Base-by-base conservation (phyloP, 2,329 filamentous ascomycete species). In the Seiridium cupressi region DNA sequence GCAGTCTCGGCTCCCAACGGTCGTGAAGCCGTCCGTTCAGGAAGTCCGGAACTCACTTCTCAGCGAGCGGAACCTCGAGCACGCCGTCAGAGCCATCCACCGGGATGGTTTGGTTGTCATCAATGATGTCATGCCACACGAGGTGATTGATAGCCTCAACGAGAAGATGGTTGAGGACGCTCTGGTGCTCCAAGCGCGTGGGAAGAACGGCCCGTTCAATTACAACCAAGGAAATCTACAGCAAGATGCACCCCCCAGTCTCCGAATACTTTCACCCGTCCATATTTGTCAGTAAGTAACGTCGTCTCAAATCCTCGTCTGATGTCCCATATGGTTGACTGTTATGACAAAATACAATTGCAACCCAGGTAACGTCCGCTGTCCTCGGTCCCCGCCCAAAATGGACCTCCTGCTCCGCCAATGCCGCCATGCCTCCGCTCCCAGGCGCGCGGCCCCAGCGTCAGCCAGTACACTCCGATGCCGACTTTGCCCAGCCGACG, bases 211-310 rank as follows among this genome's bases (percentile, higher is more conserved):
- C 0, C 84, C 83, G 0, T 89, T 81, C 74, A 88, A 88, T 64
- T 88, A 88, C 67, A 87, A 88, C 66, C 79, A 79, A 53, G 84
- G 82, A 1, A 89, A 87, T 63, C 74, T 87, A 40, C 85, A 88
- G 62, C 86, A 88, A 67, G 84, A 87, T 63, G 76, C 85, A 0
- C 84, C 83, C 0, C 0, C 78, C 83, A 2, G 78, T 81, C 0
- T 70, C 73, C 0, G 70, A 82, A 48, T 81, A 77, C 63, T 84
- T 85, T 58, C 72, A 76, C 18, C 70, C 76, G 1, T 73, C 73
- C 3, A 81, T 88, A 34, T 86, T 87, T 59, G 69, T 81, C 9
- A 88, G 84, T 85, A 70, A 55, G 74, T 64, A 35, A 49, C 26
- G 35, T 40, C 59, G 44, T 9, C 8, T n/a, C 11, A 34, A 44